Base-by-base conservation (phyloP, 169 alveolate species). In the Eimeria nieschulzi region DNA sequence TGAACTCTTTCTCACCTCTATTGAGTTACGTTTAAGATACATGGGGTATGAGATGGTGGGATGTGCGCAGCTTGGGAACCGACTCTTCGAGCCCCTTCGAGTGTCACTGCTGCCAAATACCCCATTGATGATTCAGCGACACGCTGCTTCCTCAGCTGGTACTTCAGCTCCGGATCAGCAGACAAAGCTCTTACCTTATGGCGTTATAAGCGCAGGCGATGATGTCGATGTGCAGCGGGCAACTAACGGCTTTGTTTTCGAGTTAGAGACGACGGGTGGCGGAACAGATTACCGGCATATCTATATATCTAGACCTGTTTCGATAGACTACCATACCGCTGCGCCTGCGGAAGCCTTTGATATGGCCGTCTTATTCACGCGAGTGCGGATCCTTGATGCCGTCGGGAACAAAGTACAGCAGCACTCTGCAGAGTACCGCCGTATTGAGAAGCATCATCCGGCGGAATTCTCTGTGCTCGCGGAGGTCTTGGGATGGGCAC, bases 71-170 rank as follows among this genome's bases (percentile, higher is more conserved):
- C 78, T 82, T 25, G 92, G 92, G 15, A 87, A 87, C 54, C 87
- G 92, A 26, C 92, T 87, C 25, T 73, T 87, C 26, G 92, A 87
- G 73, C 51, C 87, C 12, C 87, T 87, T 39, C 64, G 75, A 12
- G 87, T 87, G 61, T 61, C 82, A 13, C 39, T 63, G 26, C 46
- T 82, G 64, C 78, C 90, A 25, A 82, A 15, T n/a, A 63, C n/a
- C 33, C 33, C 78, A 55, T 10, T 55, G 19, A 59, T 55, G 51
- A 25, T 63, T 15, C 90, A 59, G 51, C 66, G 78, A 13, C 90
- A 82, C 9, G 61, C 75, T 33, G 76, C 12, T 10, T 66, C 76
- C 12, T 21, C 76, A 15, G 66, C 66, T 2, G 78, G 64, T 19
- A 26, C 33, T 26, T 46, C 78, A 33, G 76, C 76, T 15, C 53